Base-by-base conservation (phyloP, 768 basidiomycete genomes). In the Termitomyces sp. region DNA sequence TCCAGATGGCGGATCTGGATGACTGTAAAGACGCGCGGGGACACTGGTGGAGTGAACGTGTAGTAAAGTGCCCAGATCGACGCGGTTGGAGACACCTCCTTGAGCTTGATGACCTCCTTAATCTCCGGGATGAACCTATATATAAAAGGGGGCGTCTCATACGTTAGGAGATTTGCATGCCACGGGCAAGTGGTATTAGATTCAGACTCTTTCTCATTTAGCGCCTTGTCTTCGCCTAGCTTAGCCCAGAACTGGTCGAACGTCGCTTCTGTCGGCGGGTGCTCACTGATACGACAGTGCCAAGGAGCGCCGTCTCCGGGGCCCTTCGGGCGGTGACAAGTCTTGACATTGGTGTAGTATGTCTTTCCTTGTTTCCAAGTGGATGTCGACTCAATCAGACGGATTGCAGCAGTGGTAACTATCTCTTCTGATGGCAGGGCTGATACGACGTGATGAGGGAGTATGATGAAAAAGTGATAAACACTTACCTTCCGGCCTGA, bases 191-290 rank as follows among this genome's bases (percentile, higher is more conserved):
- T 53, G 36, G 43, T 47, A 42, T 58, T 52, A 48, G 52, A 58
- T 58, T 54, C 57, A 58, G 57, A 90, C 89, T 88, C 76, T 67
- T 78, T 80, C 72, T 92, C 90, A 55, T 90, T 82, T 44, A 76
- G 69, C 18, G 85, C 79, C 65, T 90, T 90, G 71, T 88, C 76
- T 54, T 71, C 71, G 0, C 84, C 87, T 14, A 91, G 69, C 63
- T 82, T 85, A 39, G 74, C 76, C 90, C 90, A 91, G 63, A 91
- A 72, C 62, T 84, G 79, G 61, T 88, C 85, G 67, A 92, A 91
- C 1, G 85, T 84, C 9, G 79, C 84, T 54, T 91, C 87, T n/a
- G 82, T 74, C 5, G 76, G 65, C 13, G 77, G 68, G 69, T 92
- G 90, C 64, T 81, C 79, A 65, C 88, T 89, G 57, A 84, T 68